Evolutionary conservation across 495 filamentous ascomycete genomes (phyloP).

Genomic region (Penicillium roqueforti): DNA sequence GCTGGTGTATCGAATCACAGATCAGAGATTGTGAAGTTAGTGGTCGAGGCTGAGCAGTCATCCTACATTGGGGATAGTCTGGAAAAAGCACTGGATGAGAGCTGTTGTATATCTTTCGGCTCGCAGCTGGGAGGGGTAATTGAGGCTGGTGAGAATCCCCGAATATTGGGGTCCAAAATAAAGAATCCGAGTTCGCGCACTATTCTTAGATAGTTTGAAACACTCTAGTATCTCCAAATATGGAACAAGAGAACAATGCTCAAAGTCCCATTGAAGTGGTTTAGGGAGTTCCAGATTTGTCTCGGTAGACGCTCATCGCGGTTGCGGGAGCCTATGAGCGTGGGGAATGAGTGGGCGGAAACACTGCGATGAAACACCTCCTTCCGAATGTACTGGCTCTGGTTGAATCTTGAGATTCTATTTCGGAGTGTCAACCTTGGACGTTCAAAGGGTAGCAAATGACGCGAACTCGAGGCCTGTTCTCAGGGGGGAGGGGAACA

Average conservation of each 20-base stretch:
- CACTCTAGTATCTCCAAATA: conserved; percentile 9
- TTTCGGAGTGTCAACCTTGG: neutral
- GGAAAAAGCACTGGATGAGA: conserved; percentile 3
- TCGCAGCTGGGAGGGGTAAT: conserved; percentile 14
- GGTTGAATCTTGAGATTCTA: conserved; percentile 6
- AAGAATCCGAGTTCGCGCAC: conserved; percentile 5
- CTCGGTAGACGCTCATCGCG: conserved; percentile 20
- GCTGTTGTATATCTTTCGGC: conserved; percentile 14
- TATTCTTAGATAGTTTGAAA: conserved; percentile 24
- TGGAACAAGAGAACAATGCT: conserved; percentile 9
- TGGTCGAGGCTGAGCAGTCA: conserved; percentile 23
- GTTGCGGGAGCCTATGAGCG: conserved; percentile 18
- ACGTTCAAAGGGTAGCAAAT: neutral
- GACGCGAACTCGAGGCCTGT: conserved; percentile 10
- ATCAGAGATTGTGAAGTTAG: conserved; percentile 7
- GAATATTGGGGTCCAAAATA: conserved; percentile 18
- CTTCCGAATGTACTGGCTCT: conserved; percentile 7
- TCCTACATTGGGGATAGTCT: neutral
- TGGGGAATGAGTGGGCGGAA: neutral
- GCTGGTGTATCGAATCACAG: conserved; percentile 23
- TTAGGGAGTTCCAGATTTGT: conserved; percentile 11
- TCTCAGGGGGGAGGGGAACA: neutral
- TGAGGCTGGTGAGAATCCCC: conserved; percentile 9
- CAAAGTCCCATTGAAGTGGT: neutral
- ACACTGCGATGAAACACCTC: conserved; percentile 3